These are phyloP conservation scores for Vigna trinervia DNA, from an alignment of 306 rosid species.

Conservation along the genomic window DNA sequence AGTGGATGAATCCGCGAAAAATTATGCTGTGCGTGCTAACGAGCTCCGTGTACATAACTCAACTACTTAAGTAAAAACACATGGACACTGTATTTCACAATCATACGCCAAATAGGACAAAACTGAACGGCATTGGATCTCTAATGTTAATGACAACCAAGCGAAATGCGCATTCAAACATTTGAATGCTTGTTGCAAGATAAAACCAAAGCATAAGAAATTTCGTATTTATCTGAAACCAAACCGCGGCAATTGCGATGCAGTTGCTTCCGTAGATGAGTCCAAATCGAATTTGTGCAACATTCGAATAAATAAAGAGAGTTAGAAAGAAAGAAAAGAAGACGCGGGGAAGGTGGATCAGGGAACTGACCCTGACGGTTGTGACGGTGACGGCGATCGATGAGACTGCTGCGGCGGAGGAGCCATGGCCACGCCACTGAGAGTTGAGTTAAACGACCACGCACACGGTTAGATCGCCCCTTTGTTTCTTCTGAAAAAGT, in stretches of 20 bases:
- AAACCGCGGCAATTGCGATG: conserved; percentile 34
- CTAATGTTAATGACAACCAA: conserved; percentile 24
- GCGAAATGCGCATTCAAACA: conserved; percentile 5
- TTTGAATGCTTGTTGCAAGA: not conserved
- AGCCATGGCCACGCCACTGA: conserved; percentile 72
- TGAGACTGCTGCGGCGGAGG: conserved; percentile 77
- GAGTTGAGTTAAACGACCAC: conserved; percentile 33
- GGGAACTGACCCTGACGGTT: conserved; percentile 87
- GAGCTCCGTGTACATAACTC: not conserved
- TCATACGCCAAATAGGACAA: conserved; percentile 34
- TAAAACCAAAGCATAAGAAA: conserved; percentile 27
- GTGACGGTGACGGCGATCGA: conserved; percentile 95
- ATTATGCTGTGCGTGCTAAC: not conserved
- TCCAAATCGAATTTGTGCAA: conserved; percentile 29
- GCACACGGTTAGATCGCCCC: conserved; percentile 37
- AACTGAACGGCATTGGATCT: conserved; percentile 43
- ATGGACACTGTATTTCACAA: conserved; percentile 12
- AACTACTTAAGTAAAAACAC: not conserved
- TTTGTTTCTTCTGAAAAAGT: conserved; percentile 34
- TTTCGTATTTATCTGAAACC: conserved; percentile 22
- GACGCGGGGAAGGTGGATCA: conserved; percentile 5
- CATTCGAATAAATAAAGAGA: conserved; percentile 2
- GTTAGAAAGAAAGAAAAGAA: not conserved
- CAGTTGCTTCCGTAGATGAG: conserved; percentile 34
- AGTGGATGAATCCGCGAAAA: conserved; percentile 8